A percentile compares a stretch with the other conserved stretches of the same genome.
Evolutionary conservation across 495 filamentous ascomycete species (phyloP).

Genomic region (Hyaloscypha bicolor): DNA sequence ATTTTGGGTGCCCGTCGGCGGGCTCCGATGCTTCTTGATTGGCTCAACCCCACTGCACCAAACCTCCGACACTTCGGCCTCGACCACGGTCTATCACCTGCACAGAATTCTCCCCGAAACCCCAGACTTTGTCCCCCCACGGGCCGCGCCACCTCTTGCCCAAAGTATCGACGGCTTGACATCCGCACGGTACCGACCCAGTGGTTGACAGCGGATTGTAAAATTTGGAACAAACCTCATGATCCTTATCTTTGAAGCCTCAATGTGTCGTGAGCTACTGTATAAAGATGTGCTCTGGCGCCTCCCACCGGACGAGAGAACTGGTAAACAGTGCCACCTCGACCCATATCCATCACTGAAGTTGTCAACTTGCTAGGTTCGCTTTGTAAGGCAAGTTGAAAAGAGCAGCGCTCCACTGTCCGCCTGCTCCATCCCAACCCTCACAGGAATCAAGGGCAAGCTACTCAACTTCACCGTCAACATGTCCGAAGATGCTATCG

Average conservation of each 20-base stretch:
- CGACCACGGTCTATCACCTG: no score
- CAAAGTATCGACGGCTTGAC: not conserved
- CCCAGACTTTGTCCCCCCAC: not conserved
- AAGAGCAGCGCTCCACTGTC: not conserved
- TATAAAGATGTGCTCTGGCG: not conserved
- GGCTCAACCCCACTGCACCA: no score
- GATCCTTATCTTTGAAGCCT: not conserved
- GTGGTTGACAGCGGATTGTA: not conserved
- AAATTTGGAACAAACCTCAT: no score
- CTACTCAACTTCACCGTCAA: no score
- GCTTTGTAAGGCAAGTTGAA: slow-evolving; percentile 9
- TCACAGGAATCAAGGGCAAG: no score
- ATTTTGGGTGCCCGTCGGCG: no score
- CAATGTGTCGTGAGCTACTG: not conserved
- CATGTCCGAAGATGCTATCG: not conserved
- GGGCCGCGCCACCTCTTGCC: not conserved
- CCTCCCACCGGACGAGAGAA: not conserved
- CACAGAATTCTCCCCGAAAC: no score
- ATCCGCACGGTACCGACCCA: not conserved
- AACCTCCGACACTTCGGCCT: no score
- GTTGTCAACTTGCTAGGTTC: slow-evolving; percentile 1
- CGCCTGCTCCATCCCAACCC: no score
- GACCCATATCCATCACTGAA: not conserved
- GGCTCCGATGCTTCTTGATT: no score
- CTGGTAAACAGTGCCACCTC: not conserved